These are phyloP conservation scores for Fusarium succisae DNA, from an alignment of 2,329 filamentous ascomycete genomes.

Conservation along the genomic window DNA sequence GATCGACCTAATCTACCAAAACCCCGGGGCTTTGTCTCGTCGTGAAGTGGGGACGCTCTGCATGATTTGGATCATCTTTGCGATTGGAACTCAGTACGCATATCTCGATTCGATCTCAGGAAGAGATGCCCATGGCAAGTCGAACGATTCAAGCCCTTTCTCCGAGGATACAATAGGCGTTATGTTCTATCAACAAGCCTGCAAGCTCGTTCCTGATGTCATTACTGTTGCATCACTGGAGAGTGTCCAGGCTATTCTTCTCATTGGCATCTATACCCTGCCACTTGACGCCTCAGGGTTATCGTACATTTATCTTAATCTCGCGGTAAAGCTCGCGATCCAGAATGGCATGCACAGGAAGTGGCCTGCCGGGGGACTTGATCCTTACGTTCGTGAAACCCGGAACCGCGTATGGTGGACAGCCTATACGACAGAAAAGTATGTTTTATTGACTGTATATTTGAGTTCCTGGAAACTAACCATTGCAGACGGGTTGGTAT, in stretches of 20 bases:
- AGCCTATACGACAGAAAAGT: slow-evolving; percentile 65
- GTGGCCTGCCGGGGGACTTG: slow-evolving; percentile 57
- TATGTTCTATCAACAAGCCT: slow-evolving; percentile 65
- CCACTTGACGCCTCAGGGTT: slow-evolving; percentile 65
- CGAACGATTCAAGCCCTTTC: slow-evolving; percentile 40
- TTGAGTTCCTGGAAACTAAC: slow-evolving; percentile 15
- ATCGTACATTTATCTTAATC: slow-evolving; percentile 65
- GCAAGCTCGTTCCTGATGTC: slow-evolving; percentile 63
- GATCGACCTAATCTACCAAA: slow-evolving; percentile 54
- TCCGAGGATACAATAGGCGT: slow-evolving; percentile 64
- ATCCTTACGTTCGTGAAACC: slow-evolving; percentile 59
- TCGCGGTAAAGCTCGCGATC: slow-evolving; percentile 66
- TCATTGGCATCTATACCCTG: slow-evolving; percentile 65
- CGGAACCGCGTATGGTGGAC: slow-evolving; percentile 68
- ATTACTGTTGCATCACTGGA: slow-evolving; percentile 65
- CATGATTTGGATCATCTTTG: slow-evolving; percentile 58
- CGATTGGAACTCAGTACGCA: slow-evolving; percentile 61
- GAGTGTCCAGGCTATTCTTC: slow-evolving; percentile 65
- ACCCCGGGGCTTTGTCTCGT: slow-evolving; percentile 49
- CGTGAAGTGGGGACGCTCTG: slow-evolving; percentile 55
- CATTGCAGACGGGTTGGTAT: slow-evolving; percentile 61
- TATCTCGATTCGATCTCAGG: slow-evolving; percentile 53
- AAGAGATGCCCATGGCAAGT: slow-evolving; percentile 32
- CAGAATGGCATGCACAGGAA: slow-evolving; percentile 69
- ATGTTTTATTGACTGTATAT: slow-evolving; percentile 16